Evolutionary conservation across 345 rosid genomes (phyloP).

Genomic region (Aethionema arabicum): DNA sequence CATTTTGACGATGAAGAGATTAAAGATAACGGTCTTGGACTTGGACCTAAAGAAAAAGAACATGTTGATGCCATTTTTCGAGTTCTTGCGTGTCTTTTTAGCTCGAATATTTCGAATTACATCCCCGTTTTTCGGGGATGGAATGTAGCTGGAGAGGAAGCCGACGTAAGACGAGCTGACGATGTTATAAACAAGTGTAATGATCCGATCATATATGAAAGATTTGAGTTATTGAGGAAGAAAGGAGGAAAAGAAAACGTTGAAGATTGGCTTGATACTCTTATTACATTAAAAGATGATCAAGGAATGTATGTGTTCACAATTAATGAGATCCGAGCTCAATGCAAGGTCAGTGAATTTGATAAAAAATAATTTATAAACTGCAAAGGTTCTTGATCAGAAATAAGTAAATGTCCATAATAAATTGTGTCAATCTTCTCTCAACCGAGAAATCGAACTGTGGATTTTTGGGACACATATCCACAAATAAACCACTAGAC

Average conservation of each 20-base stretch:
- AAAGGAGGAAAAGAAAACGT: conserved; percentile 10
- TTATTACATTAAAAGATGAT: conserved; percentile 14
- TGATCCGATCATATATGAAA: conserved; percentile 23
- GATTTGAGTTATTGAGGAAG: conserved; percentile 31
- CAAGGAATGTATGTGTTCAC: conserved; percentile 18
- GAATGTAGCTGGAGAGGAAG: conserved; percentile 35
- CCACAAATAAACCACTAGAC: too few relatives aligned
- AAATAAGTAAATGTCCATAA: too few relatives aligned
- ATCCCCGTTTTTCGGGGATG: conserved; percentile 27
- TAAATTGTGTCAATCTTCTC: too few relatives aligned
- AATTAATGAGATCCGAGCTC: conserved; percentile 22
- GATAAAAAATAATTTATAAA: too few relatives aligned
- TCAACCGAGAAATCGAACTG: too few relatives aligned
- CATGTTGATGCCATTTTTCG: conserved; percentile 30
- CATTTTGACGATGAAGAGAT: conserved; percentile 32
- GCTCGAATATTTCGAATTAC: conserved; percentile 31
- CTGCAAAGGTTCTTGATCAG: too few relatives aligned
- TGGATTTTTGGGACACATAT: too few relatives aligned
- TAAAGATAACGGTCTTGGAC: conserved; percentile 28
- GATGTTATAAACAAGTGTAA: conserved; percentile 2
- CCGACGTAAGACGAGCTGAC: too few relatives aligned
- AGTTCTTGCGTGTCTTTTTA: conserved; percentile 15
- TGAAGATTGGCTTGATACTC: conserved; percentile 32
- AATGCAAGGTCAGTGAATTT: conserved; percentile 24
- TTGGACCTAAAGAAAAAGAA: conserved; percentile 24